These are phyloP conservation scores for Colletotrichum siamense DNA, from an alignment of 2,329 filamentous ascomycete species.

Conservation along the genomic window DNA sequence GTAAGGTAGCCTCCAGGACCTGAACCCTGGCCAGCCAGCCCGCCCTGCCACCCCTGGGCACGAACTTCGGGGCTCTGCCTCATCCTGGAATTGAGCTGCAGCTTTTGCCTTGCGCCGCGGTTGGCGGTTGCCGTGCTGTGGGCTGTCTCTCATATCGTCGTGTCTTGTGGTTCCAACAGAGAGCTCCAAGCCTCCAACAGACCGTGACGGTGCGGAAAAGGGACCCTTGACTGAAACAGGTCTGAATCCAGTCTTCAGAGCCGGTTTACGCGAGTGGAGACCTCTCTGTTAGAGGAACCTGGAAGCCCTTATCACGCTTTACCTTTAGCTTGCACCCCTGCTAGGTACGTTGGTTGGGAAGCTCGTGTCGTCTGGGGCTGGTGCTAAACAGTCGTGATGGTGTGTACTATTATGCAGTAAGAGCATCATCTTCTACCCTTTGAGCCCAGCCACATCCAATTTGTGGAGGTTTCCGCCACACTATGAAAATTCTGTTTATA, in stretches of 20 bases:
- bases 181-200: not conserved
- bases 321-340: not conserved
- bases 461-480: too few species aligned
- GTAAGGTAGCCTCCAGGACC: not conserved
- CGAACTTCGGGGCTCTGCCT: not conserved
- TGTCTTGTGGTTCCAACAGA: not conserved
- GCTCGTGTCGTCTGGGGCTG: not conserved
- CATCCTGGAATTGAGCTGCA: constrained; percentile 3
- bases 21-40: not conserved
- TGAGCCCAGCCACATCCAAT: too few species aligned
- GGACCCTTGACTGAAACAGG: constrained; percentile 9
- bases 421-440: not conserved
- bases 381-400: not conserved
- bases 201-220: not conserved
- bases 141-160: not conserved
- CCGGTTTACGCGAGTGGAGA: constrained; percentile 5
- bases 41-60: not conserved
- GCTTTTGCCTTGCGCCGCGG: not conserved
- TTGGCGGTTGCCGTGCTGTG: not conserved
- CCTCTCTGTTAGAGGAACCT: not conserved
- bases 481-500: too few species aligned
- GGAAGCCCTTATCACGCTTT: not conserved
- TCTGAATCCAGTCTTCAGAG: constrained; percentile 9
- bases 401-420: not conserved
- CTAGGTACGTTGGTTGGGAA: not conserved